Conservation (phyloP, 768 basidiomycete genomes). For the Amanita molliuscula region DNA sequence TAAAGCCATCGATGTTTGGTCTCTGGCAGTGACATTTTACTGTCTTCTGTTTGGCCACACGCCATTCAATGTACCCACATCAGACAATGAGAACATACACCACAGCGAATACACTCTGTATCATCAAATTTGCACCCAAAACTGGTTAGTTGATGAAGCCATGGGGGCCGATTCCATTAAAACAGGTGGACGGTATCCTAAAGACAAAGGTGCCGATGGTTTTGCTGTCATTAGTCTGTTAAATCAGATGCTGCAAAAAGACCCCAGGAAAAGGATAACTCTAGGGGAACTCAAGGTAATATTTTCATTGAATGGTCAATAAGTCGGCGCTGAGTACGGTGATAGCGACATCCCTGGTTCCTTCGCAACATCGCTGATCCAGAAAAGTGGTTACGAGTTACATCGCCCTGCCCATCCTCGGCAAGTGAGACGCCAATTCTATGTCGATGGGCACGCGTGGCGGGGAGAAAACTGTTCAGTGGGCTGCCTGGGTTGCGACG, state of each 20-base stretch:
- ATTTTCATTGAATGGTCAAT: neutral
- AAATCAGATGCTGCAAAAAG: constrained; percentile 30
- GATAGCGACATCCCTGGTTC: constrained; percentile 28
- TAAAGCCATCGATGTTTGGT: constrained; percentile 38
- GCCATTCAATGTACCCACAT: constrained; percentile 26
- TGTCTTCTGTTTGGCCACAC: constrained; percentile 35
- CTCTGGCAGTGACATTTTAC: constrained; percentile 35
- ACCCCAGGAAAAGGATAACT: constrained; percentile 22
- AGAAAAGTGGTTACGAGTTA: constrained; percentile 25
- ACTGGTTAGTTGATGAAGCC: constrained; percentile 25
- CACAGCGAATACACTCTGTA: constrained; percentile 30
- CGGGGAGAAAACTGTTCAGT: constrained; percentile 19
- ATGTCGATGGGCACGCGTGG: constrained; percentile 18
- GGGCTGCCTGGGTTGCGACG: constrained; percentile 11
- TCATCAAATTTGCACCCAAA: constrained; percentile 29
- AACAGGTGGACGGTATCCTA: constrained; percentile 25
- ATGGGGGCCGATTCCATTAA: constrained; percentile 27
- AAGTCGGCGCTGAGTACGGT: neutral
- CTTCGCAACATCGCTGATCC: constrained; percentile 23
- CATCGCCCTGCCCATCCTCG: constrained; percentile 11
- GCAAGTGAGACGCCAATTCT: neutral
- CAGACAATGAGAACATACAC: constrained; percentile 23
- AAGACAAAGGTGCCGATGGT: constrained; percentile 19
- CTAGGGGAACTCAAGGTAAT: constrained; percentile 24
- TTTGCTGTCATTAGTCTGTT: constrained; percentile 22